Conservation (phyloP, 2,329 filamentous ascomycete species). For the Sporothrix curviconia region DNA sequence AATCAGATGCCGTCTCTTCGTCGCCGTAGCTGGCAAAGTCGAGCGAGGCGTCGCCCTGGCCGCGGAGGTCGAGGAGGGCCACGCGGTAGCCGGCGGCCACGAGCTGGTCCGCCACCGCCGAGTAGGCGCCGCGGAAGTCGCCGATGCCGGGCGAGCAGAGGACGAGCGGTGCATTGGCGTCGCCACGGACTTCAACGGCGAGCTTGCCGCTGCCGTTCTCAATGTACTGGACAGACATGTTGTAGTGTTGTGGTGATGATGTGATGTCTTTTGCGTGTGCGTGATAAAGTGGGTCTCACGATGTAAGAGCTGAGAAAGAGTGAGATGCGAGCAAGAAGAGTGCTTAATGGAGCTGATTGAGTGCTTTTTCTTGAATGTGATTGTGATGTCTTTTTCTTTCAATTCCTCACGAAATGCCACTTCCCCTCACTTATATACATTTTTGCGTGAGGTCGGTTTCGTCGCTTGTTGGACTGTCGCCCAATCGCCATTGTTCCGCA, state of each 20-base stretch:
- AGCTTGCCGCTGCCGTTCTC: conserved; percentile 14
- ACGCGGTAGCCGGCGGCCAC: conserved; percentile 20
- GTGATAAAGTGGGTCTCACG: not conserved
- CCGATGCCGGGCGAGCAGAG: conserved; percentile 20
- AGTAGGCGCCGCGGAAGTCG: conserved; percentile 19
- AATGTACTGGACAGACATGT: conserved; percentile 9
- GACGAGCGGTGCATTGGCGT: conserved; percentile 12
- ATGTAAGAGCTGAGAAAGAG: not conserved
- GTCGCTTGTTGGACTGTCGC: not conserved
- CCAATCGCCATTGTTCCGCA: not conserved
- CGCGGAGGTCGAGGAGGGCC: conserved; percentile 19
- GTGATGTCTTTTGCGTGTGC: not conserved
- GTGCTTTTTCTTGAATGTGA: not conserved
- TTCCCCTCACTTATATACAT: not conserved
- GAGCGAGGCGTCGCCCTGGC: conserved; percentile 17
- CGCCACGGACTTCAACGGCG: conserved; percentile 20
- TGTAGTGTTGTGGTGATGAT: not conserved
- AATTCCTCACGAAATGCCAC: no score
- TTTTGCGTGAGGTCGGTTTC: not conserved
- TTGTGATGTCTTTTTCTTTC: not conserved
- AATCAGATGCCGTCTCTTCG: conserved; percentile 16
- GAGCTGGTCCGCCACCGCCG: conserved; percentile 17
- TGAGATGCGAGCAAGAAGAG: not conserved
- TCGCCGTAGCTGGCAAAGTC: conserved; percentile 18
- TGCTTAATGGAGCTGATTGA: not conserved